phyloP scores from a whole-genome alignment of 768 basidiomycete genomes.

The Serendipita vermifera region DNA sequence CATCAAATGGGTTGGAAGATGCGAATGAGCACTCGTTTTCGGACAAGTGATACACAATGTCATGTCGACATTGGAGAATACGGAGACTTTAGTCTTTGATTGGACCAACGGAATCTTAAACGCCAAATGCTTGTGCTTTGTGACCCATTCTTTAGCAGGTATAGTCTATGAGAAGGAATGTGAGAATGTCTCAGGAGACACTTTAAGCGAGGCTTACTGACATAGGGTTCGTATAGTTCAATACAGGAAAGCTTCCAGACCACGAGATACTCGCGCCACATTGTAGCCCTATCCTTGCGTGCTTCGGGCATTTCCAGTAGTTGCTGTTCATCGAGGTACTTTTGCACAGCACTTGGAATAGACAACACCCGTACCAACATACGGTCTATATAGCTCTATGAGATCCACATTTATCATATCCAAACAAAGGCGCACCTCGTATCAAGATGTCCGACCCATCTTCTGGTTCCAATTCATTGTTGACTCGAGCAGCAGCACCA shows the following conservation, averaged over 20 bases:
- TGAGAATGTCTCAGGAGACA: conserved; percentile 15
- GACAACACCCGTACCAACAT: conserved; percentile 75
- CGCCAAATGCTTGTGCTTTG: conserved; percentile 62
- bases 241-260: conserved; percentile 66
- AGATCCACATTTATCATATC: background rate
- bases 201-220: conserved; percentile 27
- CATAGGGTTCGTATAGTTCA: conserved; percentile 79
- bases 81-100: conserved; percentile 51
- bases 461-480: conserved; percentile 16
- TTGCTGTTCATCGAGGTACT: conserved; percentile 50
- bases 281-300: conserved; percentile 32
- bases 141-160: conserved; percentile 54
- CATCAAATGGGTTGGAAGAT: conserved; percentile 35
- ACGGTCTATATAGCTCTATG: conserved; percentile 42
- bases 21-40: conserved; percentile 30
- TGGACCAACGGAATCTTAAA: conserved; percentile 63
- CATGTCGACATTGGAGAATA: conserved; percentile 80
- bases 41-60: conserved; percentile 68
- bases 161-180: conserved; percentile 21
- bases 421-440: conserved; percentile 42
- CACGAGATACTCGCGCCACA: conserved; percentile 74
- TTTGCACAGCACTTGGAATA: conserved; percentile 37
- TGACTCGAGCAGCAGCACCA: conserved; percentile 33
- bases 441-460: conserved; percentile 40
- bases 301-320: conserved; percentile 52